Conservation (phyloP, 192 early-diverging fungal species). For the Backusella australiensis region DNA sequence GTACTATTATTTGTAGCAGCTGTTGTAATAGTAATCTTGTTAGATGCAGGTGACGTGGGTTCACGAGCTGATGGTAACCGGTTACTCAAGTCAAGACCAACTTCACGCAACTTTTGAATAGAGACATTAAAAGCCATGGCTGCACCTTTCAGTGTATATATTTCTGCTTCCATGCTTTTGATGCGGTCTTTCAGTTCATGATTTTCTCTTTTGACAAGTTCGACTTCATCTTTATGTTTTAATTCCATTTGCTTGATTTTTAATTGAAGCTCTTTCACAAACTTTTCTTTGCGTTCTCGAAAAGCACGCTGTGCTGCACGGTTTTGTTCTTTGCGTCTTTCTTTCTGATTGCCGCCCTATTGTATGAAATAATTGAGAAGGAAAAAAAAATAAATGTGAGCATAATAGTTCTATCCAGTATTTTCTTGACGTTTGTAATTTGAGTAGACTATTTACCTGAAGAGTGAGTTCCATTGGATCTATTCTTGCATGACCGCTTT, state of each 20-base stretch:
- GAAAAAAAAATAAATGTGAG: neutral
- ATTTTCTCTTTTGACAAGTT: conserved; percentile 47
- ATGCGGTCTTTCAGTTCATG: conserved; percentile 46
- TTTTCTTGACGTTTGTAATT: neutral
- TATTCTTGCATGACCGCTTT: neutral
- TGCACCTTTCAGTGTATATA: conserved; percentile 51
- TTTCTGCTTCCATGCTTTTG: conserved; percentile 51
- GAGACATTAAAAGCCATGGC: conserved; percentile 52
- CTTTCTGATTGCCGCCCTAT: neutral
- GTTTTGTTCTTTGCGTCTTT: conserved; percentile 34
- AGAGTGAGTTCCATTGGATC: neutral
- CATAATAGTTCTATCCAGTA: neutral
- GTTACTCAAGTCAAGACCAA: conserved; percentile 5
- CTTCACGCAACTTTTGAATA: conserved; percentile 33
- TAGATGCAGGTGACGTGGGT: neutral
- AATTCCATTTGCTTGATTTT: conserved; percentile 67
- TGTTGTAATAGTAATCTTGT: neutral
- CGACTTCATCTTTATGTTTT: conserved; percentile 39
- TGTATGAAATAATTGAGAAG: neutral
- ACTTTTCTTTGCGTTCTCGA: conserved; percentile 77
- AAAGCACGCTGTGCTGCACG: conserved; percentile 29
- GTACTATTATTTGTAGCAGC: neutral
- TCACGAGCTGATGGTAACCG: neutral
- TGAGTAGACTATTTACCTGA: neutral
- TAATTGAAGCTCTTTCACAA: conserved; percentile 75